Evolutionary conservation across 441 rosid species (phyloP).

Genomic region (Capsella rubella): DNA sequence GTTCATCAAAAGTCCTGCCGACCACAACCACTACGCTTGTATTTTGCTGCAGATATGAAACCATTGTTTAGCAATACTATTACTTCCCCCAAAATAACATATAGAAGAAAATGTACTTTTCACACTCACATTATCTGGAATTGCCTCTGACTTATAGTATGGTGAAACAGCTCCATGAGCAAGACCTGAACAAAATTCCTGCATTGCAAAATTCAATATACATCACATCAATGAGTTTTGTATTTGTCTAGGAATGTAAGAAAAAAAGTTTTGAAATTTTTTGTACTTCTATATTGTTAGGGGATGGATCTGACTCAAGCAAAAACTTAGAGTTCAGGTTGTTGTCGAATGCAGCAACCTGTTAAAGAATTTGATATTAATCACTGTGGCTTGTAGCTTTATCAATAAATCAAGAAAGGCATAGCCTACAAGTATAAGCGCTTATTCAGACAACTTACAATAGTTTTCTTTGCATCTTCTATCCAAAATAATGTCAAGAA

Average conservation of each 20-base stretch:
- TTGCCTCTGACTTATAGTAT: slow-evolving; percentile 81
- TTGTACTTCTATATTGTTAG: slow-evolving; percentile 77
- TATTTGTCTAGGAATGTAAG: slow-evolving; percentile 1
- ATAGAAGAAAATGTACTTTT: slow-evolving; percentile 47
- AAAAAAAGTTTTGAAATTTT: slow-evolving; percentile 10
- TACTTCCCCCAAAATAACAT: slow-evolving; percentile 50
- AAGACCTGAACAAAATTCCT: slow-evolving; percentile 81
- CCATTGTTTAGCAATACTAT: slow-evolving; percentile 7
- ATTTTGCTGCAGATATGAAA: slow-evolving; percentile 60
- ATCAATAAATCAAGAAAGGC: slow-evolving; percentile 19
- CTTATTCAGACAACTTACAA: slow-evolving; percentile 58
- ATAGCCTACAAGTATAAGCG: slow-evolving; percentile 15
- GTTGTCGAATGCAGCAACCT: slow-evolving; percentile 92
- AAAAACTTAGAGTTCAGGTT: slow-evolving; percentile 73
- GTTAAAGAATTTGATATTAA: slow-evolving; percentile 33
- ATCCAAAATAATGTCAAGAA: slow-evolving; percentile 86
- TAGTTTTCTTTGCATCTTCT: slow-evolving; percentile 68
- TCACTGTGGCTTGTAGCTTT: slow-evolving; percentile 27
- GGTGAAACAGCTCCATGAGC: slow-evolving; percentile 58
- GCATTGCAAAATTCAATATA: slow-evolving; percentile 38
- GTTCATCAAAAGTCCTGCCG: slow-evolving; percentile 79
- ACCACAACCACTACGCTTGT: slow-evolving; percentile 62
- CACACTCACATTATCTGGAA: slow-evolving; percentile 77
- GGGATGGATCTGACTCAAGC: slow-evolving; percentile 72
- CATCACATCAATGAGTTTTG: slow-evolving; percentile 26